Percentiles rank a stretch among this genome's conserved stretches.
Conservation (phyloP, 805 yeast genomes). For the Candida xiaguanensis region DNA sequence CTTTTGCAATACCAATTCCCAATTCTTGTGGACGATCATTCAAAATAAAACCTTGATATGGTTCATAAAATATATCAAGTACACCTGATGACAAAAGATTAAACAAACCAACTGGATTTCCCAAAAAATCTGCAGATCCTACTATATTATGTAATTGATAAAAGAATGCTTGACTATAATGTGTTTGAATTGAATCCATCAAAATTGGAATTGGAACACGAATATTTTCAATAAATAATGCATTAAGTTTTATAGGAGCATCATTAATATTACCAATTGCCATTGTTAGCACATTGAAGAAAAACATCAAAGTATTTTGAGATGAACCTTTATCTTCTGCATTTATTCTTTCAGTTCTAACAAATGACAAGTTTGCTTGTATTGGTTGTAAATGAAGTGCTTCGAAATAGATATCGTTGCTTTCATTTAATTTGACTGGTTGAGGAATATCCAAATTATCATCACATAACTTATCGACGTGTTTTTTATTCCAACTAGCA, state of each 20-base stretch:
- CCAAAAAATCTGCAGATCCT: slow-evolving; percentile 95
- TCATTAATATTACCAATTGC: slow-evolving; percentile 96
- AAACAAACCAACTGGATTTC: slow-evolving; percentile 96
- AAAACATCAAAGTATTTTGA: slow-evolving; percentile 67
- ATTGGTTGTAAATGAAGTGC: slow-evolving; percentile 90
- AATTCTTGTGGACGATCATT: slow-evolving; percentile 94
- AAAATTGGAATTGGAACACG: slow-evolving; percentile 80
- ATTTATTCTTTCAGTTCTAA: slow-evolving; percentile 76
- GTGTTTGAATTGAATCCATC: slow-evolving; percentile 67
- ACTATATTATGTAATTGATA: slow-evolving; percentile 88
- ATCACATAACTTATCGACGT: slow-evolving; percentile 55
- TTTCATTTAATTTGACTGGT: slow-evolving; percentile 52
- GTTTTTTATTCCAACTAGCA: slow-evolving; percentile 61
- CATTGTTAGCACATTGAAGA: slow-evolving; percentile 86
- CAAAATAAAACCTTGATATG: slow-evolving; percentile 91
- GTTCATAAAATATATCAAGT: slow-evolving; percentile 94
- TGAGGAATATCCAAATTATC: slow-evolving; percentile 64
- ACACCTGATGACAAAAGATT: slow-evolving; percentile 93
- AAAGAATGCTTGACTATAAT: slow-evolving; percentile 87
- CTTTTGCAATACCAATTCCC: slow-evolving; percentile 94
- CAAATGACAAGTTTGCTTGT: slow-evolving; percentile 83
- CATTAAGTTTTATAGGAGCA: slow-evolving; percentile 88
- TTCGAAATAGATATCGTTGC: slow-evolving; percentile 85
- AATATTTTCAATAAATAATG: slow-evolving; percentile 82
- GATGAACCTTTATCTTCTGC: slow-evolving; percentile 58